Base-by-base conservation (phyloP, 2,329 filamentous ascomycete species). In the Zasmidium angulare region DNA sequence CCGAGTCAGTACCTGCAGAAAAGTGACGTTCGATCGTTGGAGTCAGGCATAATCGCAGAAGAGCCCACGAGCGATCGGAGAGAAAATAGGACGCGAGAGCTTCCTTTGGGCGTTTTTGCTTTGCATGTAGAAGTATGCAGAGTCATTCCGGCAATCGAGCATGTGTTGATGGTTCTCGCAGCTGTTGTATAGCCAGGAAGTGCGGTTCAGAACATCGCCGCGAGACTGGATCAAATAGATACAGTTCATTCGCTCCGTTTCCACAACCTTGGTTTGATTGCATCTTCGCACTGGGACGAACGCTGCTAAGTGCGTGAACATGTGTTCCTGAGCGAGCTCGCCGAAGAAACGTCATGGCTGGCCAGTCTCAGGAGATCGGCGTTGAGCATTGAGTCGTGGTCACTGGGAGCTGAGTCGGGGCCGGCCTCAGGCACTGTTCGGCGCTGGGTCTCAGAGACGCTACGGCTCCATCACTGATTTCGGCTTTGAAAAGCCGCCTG, bases 91-190 rank as follows among this genome's bases (percentile, higher is more conserved):
- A 43, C 19, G 12, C 43, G 43, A 17, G 29, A 24, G 9, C 17
- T 21, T 36, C 26, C 4, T 7, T 57, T 53, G 36, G 46, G 48
- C 14, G 54, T 36, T 22, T 23, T 50, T 55, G 40, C 52, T 59
- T 52, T 40, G 49, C 22, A 46, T 50, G 61, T 54, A n/a, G 61
- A 59, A 61, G 58, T 55, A 21, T 57, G 56, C 50, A 58, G 61
- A 63, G 61, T 63, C 58, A 61, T 58, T 21, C 26, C 31, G n/a
- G 11, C n/a, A 14, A 10, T 43, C 14, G 11, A 4, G 36, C 36
- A 43, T 14, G 12, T 17, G 36, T 4, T 17, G n/a, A 19, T 43
- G 36, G 36, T 43, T 43, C 12, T 43, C n/a, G 11, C n/a, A 4
- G 36, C 14, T 7, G 36, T 43, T 43, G 36, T 43, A 43, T 43